These are phyloP conservation scores for Tricholoma furcatifolium DNA, from an alignment of 768 basidiomycete species.

Conservation along the genomic window DNA sequence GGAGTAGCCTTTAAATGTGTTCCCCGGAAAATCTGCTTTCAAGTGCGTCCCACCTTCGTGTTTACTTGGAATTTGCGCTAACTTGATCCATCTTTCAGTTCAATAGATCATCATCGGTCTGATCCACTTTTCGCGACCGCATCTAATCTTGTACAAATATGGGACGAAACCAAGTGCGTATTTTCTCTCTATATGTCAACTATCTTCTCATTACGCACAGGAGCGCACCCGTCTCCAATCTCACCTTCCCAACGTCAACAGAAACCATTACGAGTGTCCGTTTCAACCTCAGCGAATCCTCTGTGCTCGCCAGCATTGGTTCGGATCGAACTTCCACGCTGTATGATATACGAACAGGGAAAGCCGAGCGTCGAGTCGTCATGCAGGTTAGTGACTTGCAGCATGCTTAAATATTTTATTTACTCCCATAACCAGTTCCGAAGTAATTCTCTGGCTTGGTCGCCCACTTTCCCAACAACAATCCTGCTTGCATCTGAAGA, in stretches of 20 bases:
- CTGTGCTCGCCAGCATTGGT: slow-evolving; percentile 92
- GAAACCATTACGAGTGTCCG: slow-evolving; percentile 88
- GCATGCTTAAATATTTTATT: not conserved
- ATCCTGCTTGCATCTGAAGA: slow-evolving; percentile 97
- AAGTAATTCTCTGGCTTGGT: slow-evolving; percentile 91
- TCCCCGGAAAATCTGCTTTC: slow-evolving; percentile 85
- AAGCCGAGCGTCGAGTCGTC: slow-evolving; percentile 86
- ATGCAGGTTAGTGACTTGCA: slow-evolving; percentile 64
- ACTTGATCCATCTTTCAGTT: slow-evolving; percentile 42
- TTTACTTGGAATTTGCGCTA: not conserved
- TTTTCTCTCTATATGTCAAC: not conserved
- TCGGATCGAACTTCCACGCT: slow-evolving; percentile 94
- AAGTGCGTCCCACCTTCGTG: slow-evolving; percentile 53
- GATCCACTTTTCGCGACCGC: slow-evolving; percentile 94
- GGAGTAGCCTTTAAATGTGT: slow-evolving; percentile 69
- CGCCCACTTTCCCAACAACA: slow-evolving; percentile 90
- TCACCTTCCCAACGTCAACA: slow-evolving; percentile 82
- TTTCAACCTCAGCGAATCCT: slow-evolving; percentile 93
- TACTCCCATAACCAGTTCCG: slow-evolving; percentile 57
- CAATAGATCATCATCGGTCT: slow-evolving; percentile 90
- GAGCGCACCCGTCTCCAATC: slow-evolving; percentile 81
- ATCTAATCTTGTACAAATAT: slow-evolving; percentile 90
- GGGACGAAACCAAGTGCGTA: slow-evolving; percentile 95
- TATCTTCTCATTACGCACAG: slow-evolving; percentile 33
- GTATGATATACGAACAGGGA: slow-evolving; percentile 95